Evolutionary conservation across 805 yeast genomes (phyloP), one percentile per base, ranked within the genome.

Genomic region (Candida nanaspora): DNA sequence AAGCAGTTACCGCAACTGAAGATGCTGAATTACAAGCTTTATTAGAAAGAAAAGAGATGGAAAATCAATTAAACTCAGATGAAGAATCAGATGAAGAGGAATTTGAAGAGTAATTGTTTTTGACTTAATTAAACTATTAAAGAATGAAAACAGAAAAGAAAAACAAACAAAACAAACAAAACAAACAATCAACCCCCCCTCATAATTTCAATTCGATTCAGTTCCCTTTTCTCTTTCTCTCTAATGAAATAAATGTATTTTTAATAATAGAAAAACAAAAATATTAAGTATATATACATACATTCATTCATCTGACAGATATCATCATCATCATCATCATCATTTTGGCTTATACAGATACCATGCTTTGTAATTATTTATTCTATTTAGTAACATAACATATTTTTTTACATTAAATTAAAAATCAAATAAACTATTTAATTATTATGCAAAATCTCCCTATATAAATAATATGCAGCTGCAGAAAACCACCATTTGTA

Each of bases 1-100:
- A 89, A 78, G 97, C 98, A 33, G 98, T 93, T 51, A 88, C 97
- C 42, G 98, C 96, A 46, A 86, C 93, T 45, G 98, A 93, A 63
- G 98, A 93, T 64, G 98, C 96, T 45, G 97, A 89, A 68, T 78
- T 93, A 59, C 95, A 88, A 66, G 96, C 95, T 46, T 76, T 93
- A 50, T 80, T 93, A 78, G 97, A 91, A 68, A 78, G 86, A 61
- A 86, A 87, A 61, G 97, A 87, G 70, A 74, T 82, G 59, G 96
- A 86, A 63, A 89, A 85, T 59, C 79, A 81, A 61, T 81, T 82
- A 55, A 88, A 85, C 44, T 82, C 87, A 37, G 95, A 85, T 51
- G 93, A 81, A 45, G 81, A 76, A 27, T 55, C 56, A 11, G 65
- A 56, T 14, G 60, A 53, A 35, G 65, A 61, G 35, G 46, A 44